phyloP scores from a whole-genome alignment of 2,329 filamentous ascomycete genomes.

The Colletotrichum australisinense region DNA sequence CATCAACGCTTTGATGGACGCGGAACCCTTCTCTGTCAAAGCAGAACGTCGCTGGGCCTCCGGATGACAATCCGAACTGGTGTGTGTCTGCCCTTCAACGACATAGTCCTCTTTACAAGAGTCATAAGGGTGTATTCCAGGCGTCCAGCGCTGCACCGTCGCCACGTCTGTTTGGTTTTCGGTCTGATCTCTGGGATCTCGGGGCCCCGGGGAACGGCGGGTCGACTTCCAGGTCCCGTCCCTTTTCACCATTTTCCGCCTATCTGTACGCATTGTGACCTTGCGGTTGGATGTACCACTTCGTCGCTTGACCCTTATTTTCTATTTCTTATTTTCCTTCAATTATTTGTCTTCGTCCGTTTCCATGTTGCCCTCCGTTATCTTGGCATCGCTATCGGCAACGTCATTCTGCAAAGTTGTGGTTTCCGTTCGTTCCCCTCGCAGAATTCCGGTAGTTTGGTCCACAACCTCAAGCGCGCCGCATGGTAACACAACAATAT shows the following conservation, averaged over 20 bases:
- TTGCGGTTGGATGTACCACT: not conserved
- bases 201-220: slow-evolving; percentile 25
- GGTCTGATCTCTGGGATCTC: slow-evolving; percentile 26
- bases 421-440: not conserved
- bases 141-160: slow-evolving; percentile 12
- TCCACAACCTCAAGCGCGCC: not conserved
- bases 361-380: not conserved
- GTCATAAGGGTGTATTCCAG: not conserved
- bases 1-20: slow-evolving; percentile 25
- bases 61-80: slow-evolving; percentile 35
- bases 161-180: slow-evolving; percentile 24
- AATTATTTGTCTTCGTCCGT: not conserved
- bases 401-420: not conserved
- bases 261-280: not conserved
- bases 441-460: slow-evolving; percentile 11
- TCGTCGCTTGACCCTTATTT: not conserved
- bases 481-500: not conserved
- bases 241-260: not conserved
- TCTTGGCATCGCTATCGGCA: not conserved
- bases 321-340: slow-evolving; percentile 2
- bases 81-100: not conserved
- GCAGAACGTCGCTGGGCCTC: slow-evolving; percentile 20
- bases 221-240: slow-evolving; percentile 14
- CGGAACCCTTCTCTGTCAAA: slow-evolving; percentile 30
- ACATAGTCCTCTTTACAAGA: not conserved